These are phyloP conservation scores for Plasmopara halstedii DNA, from an alignment of 352 stramenopile genomes.

Conservation along the genomic window DNA sequence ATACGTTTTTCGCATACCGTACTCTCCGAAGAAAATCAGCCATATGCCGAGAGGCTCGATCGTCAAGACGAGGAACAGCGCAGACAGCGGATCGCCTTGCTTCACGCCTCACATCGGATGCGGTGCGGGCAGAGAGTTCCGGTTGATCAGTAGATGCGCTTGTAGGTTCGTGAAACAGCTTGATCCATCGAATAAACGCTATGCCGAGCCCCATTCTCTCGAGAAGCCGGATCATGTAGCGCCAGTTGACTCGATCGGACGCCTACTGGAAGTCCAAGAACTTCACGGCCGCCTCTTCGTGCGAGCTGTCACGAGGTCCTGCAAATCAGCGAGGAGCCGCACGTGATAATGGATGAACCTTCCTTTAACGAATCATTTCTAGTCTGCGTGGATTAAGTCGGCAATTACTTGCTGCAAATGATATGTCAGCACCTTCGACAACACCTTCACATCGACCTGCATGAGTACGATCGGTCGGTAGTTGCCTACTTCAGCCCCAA, in stretches of 20 bases:
- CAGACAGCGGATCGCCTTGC: neutral
- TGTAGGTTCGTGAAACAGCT: neutral
- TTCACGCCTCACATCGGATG: neutral
- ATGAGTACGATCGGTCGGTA: neutral
- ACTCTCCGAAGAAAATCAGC: neutral
- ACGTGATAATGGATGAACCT: neutral
- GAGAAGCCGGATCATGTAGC: neutral
- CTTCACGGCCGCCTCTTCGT: too few relatives aligned
- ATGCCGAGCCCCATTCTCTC: neutral
- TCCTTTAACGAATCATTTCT: neutral
- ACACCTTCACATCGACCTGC: neutral
- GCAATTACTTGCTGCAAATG: neutral
- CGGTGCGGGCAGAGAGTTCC: neutral
- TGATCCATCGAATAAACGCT: neutral
- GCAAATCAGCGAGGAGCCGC: too few relatives aligned
- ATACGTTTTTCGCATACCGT: neutral
- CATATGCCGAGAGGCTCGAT: neutral
- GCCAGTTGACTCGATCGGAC: too few relatives aligned
- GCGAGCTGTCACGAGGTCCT: too few relatives aligned
- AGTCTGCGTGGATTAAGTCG: neutral
- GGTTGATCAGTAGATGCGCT: neutral
- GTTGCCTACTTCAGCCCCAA: neutral
- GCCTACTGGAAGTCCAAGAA: too few relatives aligned
- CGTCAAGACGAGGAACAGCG: neutral
- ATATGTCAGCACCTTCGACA: neutral